phyloP scores from a whole-genome alignment of 2,329 filamentous ascomycete genomes.

The Rachicladosporium sp. region DNA sequence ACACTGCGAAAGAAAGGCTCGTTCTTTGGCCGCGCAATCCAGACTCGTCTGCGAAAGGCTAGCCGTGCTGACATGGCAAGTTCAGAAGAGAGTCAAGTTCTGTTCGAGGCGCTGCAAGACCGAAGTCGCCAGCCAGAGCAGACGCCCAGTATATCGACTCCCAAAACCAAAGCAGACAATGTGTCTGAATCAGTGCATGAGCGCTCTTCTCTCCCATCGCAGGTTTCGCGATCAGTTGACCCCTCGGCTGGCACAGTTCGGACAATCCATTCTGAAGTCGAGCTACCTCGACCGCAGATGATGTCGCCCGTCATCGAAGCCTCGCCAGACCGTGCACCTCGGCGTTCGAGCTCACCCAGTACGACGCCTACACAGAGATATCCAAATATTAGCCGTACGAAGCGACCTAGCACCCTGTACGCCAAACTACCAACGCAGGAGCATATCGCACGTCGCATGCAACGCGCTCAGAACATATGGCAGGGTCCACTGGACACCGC shows the following conservation, averaged over 20 bases:
- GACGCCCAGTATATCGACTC: neutral
- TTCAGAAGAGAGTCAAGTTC: constrained; percentile 42
- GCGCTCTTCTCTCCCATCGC: too few species aligned
- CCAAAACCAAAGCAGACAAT: neutral
- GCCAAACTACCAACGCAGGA: constrained; percentile 25
- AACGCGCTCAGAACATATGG: constrained; percentile 30
- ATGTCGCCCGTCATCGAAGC: constrained; percentile 17
- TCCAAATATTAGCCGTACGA: neutral
- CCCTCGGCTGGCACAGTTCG: constrained; percentile 11
- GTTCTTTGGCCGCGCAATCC: constrained; percentile 19
- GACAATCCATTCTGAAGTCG: constrained; percentile 15
- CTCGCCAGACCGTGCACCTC: constrained; percentile 1
- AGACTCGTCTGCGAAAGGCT: constrained; percentile 15
- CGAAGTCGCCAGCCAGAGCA: constrained; percentile 31
- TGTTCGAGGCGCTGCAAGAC: constrained; percentile 47
- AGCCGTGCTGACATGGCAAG: constrained; percentile 17
- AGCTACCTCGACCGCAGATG: constrained; percentile 7
- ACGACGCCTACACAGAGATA: neutral
- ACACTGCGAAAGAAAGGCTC: constrained; percentile 19
- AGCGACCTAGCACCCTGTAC: constrained; percentile 6
- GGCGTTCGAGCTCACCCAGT: neutral
- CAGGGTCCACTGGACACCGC: constrained; percentile 26
- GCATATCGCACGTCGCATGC: constrained; percentile 27
- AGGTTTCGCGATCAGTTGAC: too few species aligned
- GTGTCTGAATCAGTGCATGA: too few species aligned